phyloP scores from a whole-genome alignment of 169 alveolate species.

The Toxoplasma gondii region DNA sequence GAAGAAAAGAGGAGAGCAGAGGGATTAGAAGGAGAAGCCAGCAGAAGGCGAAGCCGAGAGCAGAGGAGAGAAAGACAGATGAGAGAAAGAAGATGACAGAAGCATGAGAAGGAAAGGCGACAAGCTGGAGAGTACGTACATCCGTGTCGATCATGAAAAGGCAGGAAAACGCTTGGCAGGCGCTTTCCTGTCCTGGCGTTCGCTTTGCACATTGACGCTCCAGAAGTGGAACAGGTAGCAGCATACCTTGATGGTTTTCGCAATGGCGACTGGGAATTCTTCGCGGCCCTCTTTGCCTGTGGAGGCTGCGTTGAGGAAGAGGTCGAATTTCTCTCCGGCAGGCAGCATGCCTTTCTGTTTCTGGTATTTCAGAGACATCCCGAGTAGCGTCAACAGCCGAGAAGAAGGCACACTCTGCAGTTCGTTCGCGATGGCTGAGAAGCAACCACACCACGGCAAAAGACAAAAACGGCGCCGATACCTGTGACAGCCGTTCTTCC shows the following conservation, averaged over 20 bases:
- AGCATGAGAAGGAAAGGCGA: too few relatives aligned
- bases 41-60: not conserved
- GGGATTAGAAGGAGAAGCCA: not conserved
- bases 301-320: slow-evolving; percentile 8
- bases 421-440: slow-evolving; percentile 42
- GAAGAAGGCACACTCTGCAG: slow-evolving; percentile 70
- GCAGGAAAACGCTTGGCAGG: too few relatives aligned
- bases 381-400: slow-evolving; percentile 69
- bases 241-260: slow-evolving; percentile 45
- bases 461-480: not conserved
- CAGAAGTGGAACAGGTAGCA: too few relatives aligned
- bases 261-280: slow-evolving; percentile 27
- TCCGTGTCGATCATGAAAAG: too few relatives aligned
- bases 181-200: too few relatives aligned
- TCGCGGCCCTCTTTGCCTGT: slow-evolving; percentile 33
- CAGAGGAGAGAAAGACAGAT: not conserved
- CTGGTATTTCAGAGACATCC: slow-evolving; percentile 73
- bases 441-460: not conserved
- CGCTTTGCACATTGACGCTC: too few relatives aligned
- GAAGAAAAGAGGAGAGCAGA: not conserved
- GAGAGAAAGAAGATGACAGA: too few relatives aligned
- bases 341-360: slow-evolving; percentile 65
- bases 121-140: too few relatives aligned
- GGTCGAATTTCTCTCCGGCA: slow-evolving; percentile 24
- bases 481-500: not conserved